phyloP scores from a whole-genome alignment of 768 basidiomycete species.

The Leccinum boreale region DNA sequence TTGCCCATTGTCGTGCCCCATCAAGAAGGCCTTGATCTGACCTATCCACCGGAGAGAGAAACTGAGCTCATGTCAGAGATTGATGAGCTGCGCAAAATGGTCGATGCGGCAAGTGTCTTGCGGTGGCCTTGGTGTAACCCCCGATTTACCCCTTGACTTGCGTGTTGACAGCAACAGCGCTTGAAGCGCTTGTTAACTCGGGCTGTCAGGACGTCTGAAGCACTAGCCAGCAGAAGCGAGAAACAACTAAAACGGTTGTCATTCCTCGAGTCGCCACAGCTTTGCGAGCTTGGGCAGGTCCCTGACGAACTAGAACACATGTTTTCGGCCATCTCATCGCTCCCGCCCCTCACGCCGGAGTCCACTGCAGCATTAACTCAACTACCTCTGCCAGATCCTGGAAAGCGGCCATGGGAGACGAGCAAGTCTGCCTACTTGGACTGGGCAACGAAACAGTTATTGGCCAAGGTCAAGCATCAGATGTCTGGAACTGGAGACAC shows the following conservation, averaged over 20 bases:
- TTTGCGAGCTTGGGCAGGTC: conserved; percentile 35
- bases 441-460: conserved; percentile 66
- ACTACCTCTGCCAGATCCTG: conserved; percentile 43
- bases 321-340: conserved; percentile 46
- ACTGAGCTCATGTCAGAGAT: conserved; percentile 64
- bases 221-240: conserved; percentile 46
- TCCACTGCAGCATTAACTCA: conserved; percentile 35
- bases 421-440: conserved; percentile 70
- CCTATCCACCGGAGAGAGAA: conserved; percentile 52
- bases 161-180: conserved; percentile 55
- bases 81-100: conserved; percentile 58
- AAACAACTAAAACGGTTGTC: conserved; percentile 40
- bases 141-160: conserved; percentile 9
- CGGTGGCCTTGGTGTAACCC: neutral
- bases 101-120: conserved; percentile 60
- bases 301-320: conserved; percentile 41
- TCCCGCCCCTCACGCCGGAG: conserved; percentile 45
- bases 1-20: conserved; percentile 73
- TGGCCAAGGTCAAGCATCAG: conserved; percentile 33
- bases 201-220: conserved; percentile 46
- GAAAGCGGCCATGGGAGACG: conserved; percentile 77
- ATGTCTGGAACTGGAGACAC: conserved; percentile 15
- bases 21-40: conserved; percentile 69
- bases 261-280: conserved; percentile 43
- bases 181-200: conserved; percentile 54